phyloP scores from a whole-genome alignment of 805 yeast species.

The Metschnikowia lachancei region DNA sequence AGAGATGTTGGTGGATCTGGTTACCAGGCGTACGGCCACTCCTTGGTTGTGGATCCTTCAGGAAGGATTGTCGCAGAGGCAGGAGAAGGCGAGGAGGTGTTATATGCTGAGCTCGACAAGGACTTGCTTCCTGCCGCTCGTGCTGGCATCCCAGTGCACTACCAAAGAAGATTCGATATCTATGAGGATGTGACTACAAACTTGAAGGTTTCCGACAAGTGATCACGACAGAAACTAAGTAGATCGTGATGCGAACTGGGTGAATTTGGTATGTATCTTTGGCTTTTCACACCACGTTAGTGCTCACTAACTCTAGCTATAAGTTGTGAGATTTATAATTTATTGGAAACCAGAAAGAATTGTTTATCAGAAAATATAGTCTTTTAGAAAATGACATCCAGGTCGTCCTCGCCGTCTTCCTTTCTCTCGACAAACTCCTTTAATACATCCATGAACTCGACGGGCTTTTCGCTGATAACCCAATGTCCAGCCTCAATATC shows the following conservation, averaged over 20 bases:
- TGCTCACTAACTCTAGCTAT: too few relatives aligned
- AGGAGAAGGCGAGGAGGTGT: slow-evolving; percentile 72
- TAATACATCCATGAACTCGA: slow-evolving; percentile 63
- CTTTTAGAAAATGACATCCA: neutral
- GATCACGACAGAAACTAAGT: too few relatives aligned
- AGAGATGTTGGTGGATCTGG: slow-evolving; percentile 57
- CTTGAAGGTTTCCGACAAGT: slow-evolving; percentile 17
- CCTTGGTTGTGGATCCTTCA: slow-evolving; percentile 59
- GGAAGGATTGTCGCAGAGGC: slow-evolving; percentile 68
- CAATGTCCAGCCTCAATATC: slow-evolving; percentile 90
- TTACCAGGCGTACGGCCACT: slow-evolving; percentile 68
- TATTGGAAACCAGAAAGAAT: too few relatives aligned
- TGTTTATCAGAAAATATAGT: neutral
- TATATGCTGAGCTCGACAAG: slow-evolving; percentile 72
- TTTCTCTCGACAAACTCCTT: slow-evolving; percentile 58
- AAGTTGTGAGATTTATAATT: too few relatives aligned
- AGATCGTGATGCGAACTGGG: too few relatives aligned
- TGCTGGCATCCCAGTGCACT: slow-evolving; percentile 62
- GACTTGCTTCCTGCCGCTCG: slow-evolving; percentile 56
- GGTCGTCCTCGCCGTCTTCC: slow-evolving; percentile 29
- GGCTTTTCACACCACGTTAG: too few relatives aligned
- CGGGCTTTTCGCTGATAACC: slow-evolving; percentile 85
- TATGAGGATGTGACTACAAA: slow-evolving; percentile 38
- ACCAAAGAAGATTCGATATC: slow-evolving; percentile 71
- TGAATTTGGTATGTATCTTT: too few relatives aligned